phyloP scores from a whole-genome alignment of 1,284 basidiomycete species.

The Naganishia liquefaciens region DNA sequence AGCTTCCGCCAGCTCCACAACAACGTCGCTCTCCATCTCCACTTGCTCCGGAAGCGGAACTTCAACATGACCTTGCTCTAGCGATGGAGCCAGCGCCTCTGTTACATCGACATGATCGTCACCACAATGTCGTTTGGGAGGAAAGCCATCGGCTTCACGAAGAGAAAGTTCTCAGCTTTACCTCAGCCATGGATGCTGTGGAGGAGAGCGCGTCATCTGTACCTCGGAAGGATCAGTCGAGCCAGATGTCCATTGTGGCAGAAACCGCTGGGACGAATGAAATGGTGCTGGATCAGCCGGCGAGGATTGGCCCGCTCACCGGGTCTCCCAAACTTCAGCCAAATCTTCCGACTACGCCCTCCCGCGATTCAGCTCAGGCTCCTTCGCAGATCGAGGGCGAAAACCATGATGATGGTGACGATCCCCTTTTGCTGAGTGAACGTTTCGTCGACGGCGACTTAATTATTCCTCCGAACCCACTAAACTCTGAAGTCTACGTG shows the following conservation, averaged over 20 bases:
- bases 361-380: background rate
- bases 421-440: constrained; percentile 13
- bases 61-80: constrained; percentile 12
- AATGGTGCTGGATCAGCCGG: too few species aligned
- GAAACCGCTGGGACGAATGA: background rate
- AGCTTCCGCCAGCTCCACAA: constrained; percentile 6
- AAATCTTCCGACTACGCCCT: background rate
- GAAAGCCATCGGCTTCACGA: constrained; percentile 24
- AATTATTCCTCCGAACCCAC: background rate
- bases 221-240: too few species aligned
- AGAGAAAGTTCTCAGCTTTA: constrained; percentile 14
- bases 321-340: background rate
- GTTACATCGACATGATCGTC: constrained; percentile 13
- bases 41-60: constrained; percentile 12
- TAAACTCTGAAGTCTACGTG: constrained; percentile 12
- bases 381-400: background rate
- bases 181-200: constrained; percentile 20
- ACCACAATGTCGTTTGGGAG: constrained; percentile 15
- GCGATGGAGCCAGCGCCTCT: constrained; percentile 22
- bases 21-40: constrained; percentile 9
- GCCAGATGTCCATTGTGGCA: too few species aligned
- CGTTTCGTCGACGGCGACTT: constrained; percentile 10
- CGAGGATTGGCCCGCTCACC: too few species aligned
- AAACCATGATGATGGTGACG: constrained; percentile 11
- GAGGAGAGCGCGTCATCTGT: background rate